Percentiles rank a stretch among this genome's conserved stretches.
These are phyloP conservation scores for Tolypocladium pustulatum DNA, from an alignment of 2,329 filamentous ascomycete species.

Conservation along the genomic window DNA sequence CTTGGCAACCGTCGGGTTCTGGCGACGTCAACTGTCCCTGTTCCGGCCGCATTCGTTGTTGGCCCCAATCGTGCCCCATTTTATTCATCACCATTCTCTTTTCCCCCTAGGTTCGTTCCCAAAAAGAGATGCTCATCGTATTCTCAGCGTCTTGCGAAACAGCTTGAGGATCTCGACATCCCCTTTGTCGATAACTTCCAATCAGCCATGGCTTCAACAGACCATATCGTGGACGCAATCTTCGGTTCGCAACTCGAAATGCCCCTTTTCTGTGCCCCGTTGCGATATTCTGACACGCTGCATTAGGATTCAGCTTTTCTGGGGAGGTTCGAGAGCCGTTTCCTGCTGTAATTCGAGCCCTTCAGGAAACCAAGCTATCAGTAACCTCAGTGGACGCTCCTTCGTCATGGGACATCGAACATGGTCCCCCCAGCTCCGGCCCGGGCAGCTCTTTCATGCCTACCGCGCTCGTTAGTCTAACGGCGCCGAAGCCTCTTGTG, in stretches of 20 bases:
- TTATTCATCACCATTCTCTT: conserved; percentile 1
- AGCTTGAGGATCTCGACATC: conserved; percentile 72
- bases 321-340: conserved; percentile 93
- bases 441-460: conserved; percentile 76
- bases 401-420: conserved; percentile 88
- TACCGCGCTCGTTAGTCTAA: conserved; percentile 71
- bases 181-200: conserved; percentile 78
- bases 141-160: conserved; percentile 64
- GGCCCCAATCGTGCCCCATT: neutral
- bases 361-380: conserved; percentile 63
- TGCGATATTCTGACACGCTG: neutral
- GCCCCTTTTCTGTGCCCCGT: neutral
- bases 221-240: conserved; percentile 85
- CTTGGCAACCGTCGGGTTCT: neutral
- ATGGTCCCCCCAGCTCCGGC: conserved; percentile 67
- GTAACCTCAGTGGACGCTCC: conserved; percentile 88
- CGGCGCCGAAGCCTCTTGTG: conserved; percentile 84
- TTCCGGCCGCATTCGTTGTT: neutral
- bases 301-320: conserved; percentile 75
- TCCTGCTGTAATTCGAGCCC: conserved; percentile 63
- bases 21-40: too few species aligned
- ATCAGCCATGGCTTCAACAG: conserved; percentile 51
- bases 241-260: conserved; percentile 51
- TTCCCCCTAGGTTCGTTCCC: neutral
- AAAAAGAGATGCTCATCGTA: conserved; percentile 16